Conservation (phyloP, 805 yeast species). For the Komagataella mondaviorum region DNA sequence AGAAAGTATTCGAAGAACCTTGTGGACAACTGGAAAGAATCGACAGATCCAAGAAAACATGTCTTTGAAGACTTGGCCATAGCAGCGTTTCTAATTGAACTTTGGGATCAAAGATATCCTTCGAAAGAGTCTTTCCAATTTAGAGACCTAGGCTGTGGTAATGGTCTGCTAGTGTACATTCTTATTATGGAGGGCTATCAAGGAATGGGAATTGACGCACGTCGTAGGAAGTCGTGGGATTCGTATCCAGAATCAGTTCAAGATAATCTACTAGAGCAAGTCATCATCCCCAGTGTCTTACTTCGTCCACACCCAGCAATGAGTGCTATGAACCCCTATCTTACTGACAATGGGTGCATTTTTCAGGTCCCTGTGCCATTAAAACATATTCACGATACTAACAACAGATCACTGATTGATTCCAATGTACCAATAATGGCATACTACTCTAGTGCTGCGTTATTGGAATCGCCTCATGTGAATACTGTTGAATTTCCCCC, state of each 20-base stretch:
- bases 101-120: slow-evolving; percentile 48
- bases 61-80: slow-evolving; percentile 94
- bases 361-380: slow-evolving; percentile 34
- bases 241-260: slow-evolving; percentile 58
- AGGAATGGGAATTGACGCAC: slow-evolving; percentile 83
- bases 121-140: slow-evolving; percentile 42
- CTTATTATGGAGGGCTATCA: slow-evolving; percentile 64
- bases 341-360: slow-evolving; percentile 47
- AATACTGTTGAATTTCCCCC: slow-evolving; percentile 54
- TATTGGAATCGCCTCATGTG: slow-evolving; percentile 38
- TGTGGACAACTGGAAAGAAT: slow-evolving; percentile 82
- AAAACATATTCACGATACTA: slow-evolving; percentile 8
- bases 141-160: slow-evolving; percentile 91
- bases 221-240: slow-evolving; percentile 81
- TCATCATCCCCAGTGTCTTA: slow-evolving; percentile 66
- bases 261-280: slow-evolving; percentile 51
- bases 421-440: slow-evolving; percentile 30
- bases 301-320: slow-evolving; percentile 60
- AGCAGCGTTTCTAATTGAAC: slow-evolving; percentile 84
- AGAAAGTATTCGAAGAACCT: slow-evolving; percentile 65
- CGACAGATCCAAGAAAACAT: slow-evolving; percentile 89
- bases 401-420: slow-evolving; percentile 3
- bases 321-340: slow-evolving; percentile 34
- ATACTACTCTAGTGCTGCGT: slow-evolving; percentile 37
- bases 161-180: slow-evolving; percentile 73